phyloP scores from a whole-genome alignment of 345 rosid species.

The Kandelia obovata region DNA sequence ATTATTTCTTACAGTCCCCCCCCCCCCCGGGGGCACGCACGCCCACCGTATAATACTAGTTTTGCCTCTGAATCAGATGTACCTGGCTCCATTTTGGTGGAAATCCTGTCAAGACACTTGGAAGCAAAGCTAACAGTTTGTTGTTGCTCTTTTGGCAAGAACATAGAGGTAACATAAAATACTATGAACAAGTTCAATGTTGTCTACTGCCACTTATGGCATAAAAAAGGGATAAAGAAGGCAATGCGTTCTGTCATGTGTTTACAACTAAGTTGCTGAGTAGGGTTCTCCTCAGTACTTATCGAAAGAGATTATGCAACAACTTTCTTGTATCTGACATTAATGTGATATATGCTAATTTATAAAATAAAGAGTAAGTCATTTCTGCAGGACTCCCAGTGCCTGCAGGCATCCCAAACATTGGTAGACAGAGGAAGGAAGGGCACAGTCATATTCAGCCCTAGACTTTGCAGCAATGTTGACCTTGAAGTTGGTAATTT shows the following conservation, averaged over 20 bases:
- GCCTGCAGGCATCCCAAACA: slow-evolving; percentile 25
- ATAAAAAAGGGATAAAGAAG: background rate
- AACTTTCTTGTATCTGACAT: background rate
- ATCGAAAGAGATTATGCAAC: too few species aligned
- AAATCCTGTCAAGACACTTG: slow-evolving; percentile 61
- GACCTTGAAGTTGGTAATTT: slow-evolving; percentile 74
- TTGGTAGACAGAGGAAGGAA: slow-evolving; percentile 29
- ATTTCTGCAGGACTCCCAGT: slow-evolving; percentile 40
- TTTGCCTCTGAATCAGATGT: slow-evolving; percentile 39
- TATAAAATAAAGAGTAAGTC: slow-evolving; percentile 6
- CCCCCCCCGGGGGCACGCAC: too few species aligned
- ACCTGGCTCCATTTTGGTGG: slow-evolving; percentile 27
- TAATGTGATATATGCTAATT: background rate
- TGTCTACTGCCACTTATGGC: background rate
- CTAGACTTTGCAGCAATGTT: slow-evolving; percentile 67
- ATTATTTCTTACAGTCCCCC: too few species aligned
- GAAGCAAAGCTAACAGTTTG: slow-evolving; percentile 81
- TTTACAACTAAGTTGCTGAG: background rate
- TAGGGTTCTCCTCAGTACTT: too few species aligned
- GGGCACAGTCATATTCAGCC: slow-evolving; percentile 58
- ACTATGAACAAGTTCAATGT: background rate
- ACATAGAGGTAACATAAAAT: slow-evolving; percentile 46
- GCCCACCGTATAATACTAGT: background rate
- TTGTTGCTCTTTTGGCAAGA: slow-evolving; percentile 43
- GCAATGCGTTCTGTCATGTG: background rate